These are phyloP conservation scores for Arthrobotrys musiformis DNA, from an alignment of 2,329 filamentous ascomycete species.

Conservation along the genomic window DNA sequence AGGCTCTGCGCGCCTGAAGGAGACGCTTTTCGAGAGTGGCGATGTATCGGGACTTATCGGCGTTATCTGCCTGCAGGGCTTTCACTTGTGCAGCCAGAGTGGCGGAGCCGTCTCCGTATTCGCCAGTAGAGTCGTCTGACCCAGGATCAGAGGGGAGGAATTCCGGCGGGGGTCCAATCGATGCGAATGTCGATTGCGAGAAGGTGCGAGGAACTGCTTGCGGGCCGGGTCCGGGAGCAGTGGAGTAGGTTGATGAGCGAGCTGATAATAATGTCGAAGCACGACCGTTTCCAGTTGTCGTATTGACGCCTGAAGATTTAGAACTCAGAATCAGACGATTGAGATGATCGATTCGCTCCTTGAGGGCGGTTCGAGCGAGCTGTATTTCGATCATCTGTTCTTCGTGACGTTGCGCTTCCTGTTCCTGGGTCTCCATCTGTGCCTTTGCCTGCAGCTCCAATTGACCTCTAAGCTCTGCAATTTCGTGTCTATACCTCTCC, in stretches of 20 bases:
- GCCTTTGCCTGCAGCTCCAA: constrained; percentile 79
- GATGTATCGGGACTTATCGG: constrained; percentile 98
- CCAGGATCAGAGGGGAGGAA: constrained; percentile 67
- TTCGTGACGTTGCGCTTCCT: constrained; percentile 87
- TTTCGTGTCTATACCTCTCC: constrained; percentile 94
- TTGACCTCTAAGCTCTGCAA: constrained; percentile 80
- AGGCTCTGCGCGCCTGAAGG: constrained; percentile 87
- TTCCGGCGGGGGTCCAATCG: constrained; percentile 64
- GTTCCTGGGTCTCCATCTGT: constrained; percentile 80
- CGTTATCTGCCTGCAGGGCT: constrained; percentile 91
- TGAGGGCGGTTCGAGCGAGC: constrained; percentile 90
- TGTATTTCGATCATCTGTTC: constrained; percentile 99
- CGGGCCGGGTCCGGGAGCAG: constrained; percentile 73
- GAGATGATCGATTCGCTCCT: constrained; percentile 96
- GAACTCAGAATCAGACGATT: constrained; percentile 95
- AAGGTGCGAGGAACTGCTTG: constrained; percentile 64
- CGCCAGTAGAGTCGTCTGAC: constrained; percentile 75
- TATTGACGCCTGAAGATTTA: constrained; percentile 93
- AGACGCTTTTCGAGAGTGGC: constrained; percentile 90
- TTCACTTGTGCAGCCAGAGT: constrained; percentile 85
- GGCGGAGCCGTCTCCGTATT: constrained; percentile 86
- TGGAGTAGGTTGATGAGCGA: constrained; percentile 67
- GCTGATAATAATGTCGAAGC: constrained; percentile 40
- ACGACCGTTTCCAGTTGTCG: constrained; percentile 69
- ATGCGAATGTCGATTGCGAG: constrained; percentile 67